Conservation (phyloP, 129 eudicot genomes). For the Pulicaria dysenterica region DNA sequence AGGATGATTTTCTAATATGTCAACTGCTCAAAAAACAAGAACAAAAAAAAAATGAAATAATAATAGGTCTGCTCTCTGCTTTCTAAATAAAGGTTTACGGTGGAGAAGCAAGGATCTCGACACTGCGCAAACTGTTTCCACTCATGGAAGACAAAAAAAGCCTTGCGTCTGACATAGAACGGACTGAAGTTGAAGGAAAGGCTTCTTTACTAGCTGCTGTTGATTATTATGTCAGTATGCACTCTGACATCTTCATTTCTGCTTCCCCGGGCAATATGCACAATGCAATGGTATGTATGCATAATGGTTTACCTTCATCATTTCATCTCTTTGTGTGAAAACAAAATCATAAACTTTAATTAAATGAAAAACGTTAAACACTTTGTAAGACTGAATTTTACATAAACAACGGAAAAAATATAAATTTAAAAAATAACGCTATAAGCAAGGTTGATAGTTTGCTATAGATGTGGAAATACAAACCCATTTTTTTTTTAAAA, state of each 20-base stretch:
- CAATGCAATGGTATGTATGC: conserved; percentile 76
- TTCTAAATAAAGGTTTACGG: conserved; percentile 71
- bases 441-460: not conserved
- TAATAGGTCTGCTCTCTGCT: conserved; percentile 6
- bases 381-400: not conserved
- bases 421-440: too few species aligned
- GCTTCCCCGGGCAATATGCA: conserved; percentile 99
- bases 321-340: not conserved
- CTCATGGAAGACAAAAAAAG: conserved; percentile 87
- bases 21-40: not conserved
- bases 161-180: conserved; percentile 68
- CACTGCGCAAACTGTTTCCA: conserved; percentile 73
- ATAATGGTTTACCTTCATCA: not conserved
- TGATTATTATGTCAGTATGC: conserved; percentile 86
- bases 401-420: too few species aligned
- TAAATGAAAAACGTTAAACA: not conserved
- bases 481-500: too few species aligned
- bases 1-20: not conserved
- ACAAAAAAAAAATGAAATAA: not conserved
- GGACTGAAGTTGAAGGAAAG: conserved; percentile 72
- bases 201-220: conserved; percentile 94
- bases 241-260: conserved; percentile 83
- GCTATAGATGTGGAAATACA: not conserved
- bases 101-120: conserved; percentile 90
- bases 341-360: not conserved